Conservation (phyloP, 31 red algal species). For the Bonnemaisonia californica region DNA sequence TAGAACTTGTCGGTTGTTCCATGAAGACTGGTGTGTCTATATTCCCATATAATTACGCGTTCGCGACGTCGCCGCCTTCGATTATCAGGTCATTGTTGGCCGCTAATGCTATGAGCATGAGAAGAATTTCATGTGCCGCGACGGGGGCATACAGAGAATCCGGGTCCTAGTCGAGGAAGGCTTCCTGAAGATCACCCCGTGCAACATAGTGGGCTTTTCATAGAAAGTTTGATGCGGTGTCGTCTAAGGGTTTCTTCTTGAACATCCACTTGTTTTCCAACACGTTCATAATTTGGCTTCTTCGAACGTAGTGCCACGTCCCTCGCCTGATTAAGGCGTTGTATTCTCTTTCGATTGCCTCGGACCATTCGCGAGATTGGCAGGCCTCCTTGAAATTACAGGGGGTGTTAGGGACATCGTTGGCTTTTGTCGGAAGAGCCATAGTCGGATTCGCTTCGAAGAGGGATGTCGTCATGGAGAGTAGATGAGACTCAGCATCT, state of each 20-base stretch:
- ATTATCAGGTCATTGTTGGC: not conserved
- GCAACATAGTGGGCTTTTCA: constrained; percentile 1
- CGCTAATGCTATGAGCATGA: not conserved
- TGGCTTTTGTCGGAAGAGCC: no score
- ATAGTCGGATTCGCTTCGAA: no score
- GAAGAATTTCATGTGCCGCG: not conserved
- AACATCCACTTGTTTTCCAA: constrained; percentile 22
- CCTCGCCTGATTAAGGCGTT: not conserved
- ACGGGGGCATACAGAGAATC: constrained; percentile 27
- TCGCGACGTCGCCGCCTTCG: constrained; percentile 7
- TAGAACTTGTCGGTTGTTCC: not conserved
- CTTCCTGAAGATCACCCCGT: not conserved
- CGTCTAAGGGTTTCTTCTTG: constrained; percentile 4
- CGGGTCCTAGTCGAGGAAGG: not conserved
- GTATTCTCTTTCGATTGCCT: not conserved
- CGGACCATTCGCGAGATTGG: not conserved
- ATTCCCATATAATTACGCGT: constrained; percentile 17
- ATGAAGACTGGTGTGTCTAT: constrained; percentile 12
- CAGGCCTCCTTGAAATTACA: not conserved
- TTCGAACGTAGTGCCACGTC: not conserved
- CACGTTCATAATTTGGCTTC: not conserved
- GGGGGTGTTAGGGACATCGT: no score
- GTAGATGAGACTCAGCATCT: no score
- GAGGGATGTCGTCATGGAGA: no score
- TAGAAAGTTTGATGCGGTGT: not conserved